A percentile compares a stretch with the other conserved stretches of the same genome.
Conservation (phyloP, 345 rosid genomes). For the Corchorus olitorius region DNA sequence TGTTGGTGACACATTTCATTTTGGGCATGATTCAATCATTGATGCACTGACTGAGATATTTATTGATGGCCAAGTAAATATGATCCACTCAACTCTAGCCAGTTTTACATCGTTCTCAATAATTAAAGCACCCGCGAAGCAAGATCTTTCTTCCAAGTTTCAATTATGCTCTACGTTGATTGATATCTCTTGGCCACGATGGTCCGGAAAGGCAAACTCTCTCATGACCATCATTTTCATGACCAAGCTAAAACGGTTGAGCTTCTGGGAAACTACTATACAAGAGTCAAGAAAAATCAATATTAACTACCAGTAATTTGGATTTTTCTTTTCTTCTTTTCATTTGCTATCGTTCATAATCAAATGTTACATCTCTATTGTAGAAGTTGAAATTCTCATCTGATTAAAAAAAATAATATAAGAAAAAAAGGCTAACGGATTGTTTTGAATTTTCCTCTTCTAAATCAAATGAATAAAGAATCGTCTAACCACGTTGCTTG, state of each 20-base stretch:
- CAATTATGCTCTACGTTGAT: not conserved
- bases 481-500: slow-evolving; percentile 29
- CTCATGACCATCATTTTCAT: not conserved
- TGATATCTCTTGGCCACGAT: not conserved
- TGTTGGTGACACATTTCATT: not conserved
- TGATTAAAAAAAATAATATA: not conserved
- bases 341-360: slow-evolving; percentile 19
- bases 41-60: slow-evolving; percentile 1
- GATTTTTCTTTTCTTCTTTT: not conserved
- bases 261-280: not conserved
- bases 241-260: not conserved
- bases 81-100: slow-evolving; percentile 7
- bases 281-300: not conserved
- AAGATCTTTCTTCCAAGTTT: slow-evolving; percentile 11
- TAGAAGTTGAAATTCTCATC: not conserved
- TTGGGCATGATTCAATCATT: slow-evolving; percentile 5
- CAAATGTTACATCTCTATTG: slow-evolving; percentile 1
- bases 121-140: not conserved
- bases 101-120: not conserved
- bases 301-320: not conserved
- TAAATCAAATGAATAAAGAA: slow-evolving; percentile 53
- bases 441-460: slow-evolving; percentile 3
- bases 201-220: not conserved
- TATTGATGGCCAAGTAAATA: not conserved
- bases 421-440: slow-evolving; percentile 5